These are phyloP conservation scores for Yamadazyma kanchanaburiensis DNA, from an alignment of 1,139 yeast species.

Conservation along the genomic window DNA sequence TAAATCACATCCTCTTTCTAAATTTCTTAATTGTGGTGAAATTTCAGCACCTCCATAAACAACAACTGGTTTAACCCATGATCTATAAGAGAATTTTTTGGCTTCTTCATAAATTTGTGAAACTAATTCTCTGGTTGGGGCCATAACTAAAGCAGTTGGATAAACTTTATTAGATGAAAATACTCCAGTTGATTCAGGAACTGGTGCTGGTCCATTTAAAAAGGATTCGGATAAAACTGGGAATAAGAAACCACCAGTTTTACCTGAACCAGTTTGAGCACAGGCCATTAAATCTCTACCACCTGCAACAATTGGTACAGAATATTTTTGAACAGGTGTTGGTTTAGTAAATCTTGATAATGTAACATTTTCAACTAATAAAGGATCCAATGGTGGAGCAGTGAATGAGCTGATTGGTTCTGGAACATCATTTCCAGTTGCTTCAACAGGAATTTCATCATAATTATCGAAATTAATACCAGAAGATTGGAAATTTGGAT, in stretches of 20 bases:
- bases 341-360: slow-evolving; percentile 92
- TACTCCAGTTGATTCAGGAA: slow-evolving; percentile 53
- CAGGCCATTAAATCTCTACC: slow-evolving; percentile 99
- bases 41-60: slow-evolving; percentile 99
- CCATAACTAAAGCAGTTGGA: slow-evolving; percentile 94
- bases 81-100: slow-evolving; percentile 92
- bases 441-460: slow-evolving; percentile 98
- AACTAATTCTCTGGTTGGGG: slow-evolving; percentile 98
- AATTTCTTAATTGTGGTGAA: slow-evolving; percentile 79
- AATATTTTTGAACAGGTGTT: slow-evolving; percentile 98
- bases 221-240: slow-evolving; percentile 94
- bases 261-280: slow-evolving; percentile 99
- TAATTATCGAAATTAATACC: slow-evolving; percentile 98
- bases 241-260: slow-evolving; percentile 99
- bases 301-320: slow-evolving; percentile 92
- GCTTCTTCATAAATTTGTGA: slow-evolving; percentile 96
- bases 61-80: slow-evolving; percentile 97
- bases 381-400: slow-evolving; percentile 85
- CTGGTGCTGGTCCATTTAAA: slow-evolving; percentile 79
- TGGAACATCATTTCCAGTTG: slow-evolving; percentile 92
- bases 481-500: slow-evolving; percentile 78
- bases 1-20: slow-evolving; percentile 92
- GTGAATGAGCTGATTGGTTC: slow-evolving; percentile 88
- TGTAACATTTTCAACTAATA: slow-evolving; percentile 82
- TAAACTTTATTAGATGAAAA: slow-evolving; percentile 72